phyloP scores from a whole-genome alignment of 2,329 filamentous ascomycete genomes.

The Diplodia seriata region DNA sequence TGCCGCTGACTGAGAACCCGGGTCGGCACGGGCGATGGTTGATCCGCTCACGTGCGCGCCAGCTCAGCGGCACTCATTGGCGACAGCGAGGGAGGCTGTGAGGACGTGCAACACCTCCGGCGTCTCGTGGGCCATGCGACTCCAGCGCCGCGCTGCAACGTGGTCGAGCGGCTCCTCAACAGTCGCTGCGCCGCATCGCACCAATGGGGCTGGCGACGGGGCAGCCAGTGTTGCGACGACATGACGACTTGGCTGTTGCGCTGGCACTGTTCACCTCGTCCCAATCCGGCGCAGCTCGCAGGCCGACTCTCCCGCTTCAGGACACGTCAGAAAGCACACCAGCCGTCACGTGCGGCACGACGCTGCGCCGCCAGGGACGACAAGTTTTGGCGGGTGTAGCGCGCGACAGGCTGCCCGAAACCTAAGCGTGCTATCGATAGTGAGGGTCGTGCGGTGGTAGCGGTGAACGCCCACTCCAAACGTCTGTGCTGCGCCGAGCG shows the following conservation, averaged over 20 bases:
- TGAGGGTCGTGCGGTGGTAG: neutral
- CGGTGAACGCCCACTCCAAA: slow-evolving; percentile 19
- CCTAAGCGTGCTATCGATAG: slow-evolving; percentile 17
- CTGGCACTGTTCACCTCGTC: slow-evolving; percentile 10
- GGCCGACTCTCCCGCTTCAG: slow-evolving; percentile 8
- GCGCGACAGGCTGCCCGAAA: slow-evolving; percentile 27
- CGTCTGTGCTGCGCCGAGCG: slow-evolving; percentile 19
- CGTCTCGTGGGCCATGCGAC: neutral
- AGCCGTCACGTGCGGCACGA: neutral
- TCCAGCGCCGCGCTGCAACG: slow-evolving; percentile 22
- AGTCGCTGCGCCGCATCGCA: slow-evolving; percentile 10
- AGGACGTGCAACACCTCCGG: slow-evolving; percentile 4
- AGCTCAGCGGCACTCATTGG: neutral
- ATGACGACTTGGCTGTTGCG: slow-evolving; percentile 11
- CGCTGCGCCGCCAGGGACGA: neutral
- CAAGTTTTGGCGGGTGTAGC: slow-evolving; percentile 1
- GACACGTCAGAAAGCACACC: slow-evolving; percentile 17
- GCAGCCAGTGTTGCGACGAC: slow-evolving; percentile 23
- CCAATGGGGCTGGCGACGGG: slow-evolving; percentile 22
- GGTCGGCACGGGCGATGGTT: slow-evolving; percentile 18
- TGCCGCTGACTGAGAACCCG: neutral
- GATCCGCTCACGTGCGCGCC: slow-evolving; percentile 20
- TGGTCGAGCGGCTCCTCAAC: slow-evolving; percentile 19
- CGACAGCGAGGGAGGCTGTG: neutral
- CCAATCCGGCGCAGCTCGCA: neutral